Conservation (phyloP, 345 rosid genomes). For the Arabidopsis arenosa region DNA sequence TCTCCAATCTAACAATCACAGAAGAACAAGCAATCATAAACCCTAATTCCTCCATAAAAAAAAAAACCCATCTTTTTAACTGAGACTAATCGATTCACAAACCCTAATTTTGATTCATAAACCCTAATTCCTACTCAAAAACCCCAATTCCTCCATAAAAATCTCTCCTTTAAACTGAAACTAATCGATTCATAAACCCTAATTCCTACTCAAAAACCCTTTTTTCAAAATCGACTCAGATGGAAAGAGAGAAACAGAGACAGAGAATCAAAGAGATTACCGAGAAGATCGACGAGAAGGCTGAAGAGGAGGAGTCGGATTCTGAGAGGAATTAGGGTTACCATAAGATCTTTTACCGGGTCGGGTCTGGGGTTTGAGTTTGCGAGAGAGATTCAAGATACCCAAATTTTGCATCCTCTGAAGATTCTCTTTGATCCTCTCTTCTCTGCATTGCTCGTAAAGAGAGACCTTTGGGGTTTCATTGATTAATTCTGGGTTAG, state of each 20-base stretch:
- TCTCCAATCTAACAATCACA: slow-evolving; percentile 62
- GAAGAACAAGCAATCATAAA: background rate
- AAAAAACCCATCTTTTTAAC: background rate
- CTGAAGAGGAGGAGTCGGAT: slow-evolving; percentile 37
- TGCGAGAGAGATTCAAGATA: slow-evolving; percentile 63
- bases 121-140: background rate
- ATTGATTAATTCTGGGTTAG: slow-evolving; percentile 3
- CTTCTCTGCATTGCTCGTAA: slow-evolving; percentile 79
- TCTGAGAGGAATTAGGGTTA: slow-evolving; percentile 20
- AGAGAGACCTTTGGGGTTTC: slow-evolving; percentile 43
- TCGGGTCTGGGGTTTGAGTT: slow-evolving; percentile 50
- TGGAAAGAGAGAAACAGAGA: background rate
- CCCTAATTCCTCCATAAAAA: background rate
- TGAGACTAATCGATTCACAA: background rate
- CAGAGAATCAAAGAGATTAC: slow-evolving; percentile 43
- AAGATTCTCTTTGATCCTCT: slow-evolving; percentile 76
- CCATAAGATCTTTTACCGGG: slow-evolving; percentile 46
- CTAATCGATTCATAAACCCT: background rate
- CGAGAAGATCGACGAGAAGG: slow-evolving; percentile 79
- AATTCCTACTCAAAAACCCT: background rate
- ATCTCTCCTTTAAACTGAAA: background rate
- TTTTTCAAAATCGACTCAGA: too few relatives aligned
- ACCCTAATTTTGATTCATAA: background rate
- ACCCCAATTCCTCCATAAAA: background rate
- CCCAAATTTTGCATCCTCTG: slow-evolving; percentile 79